Evolutionary conservation across 2,329 filamentous ascomycete genomes (phyloP).

Genomic region (Monosporascus sp.): DNA sequence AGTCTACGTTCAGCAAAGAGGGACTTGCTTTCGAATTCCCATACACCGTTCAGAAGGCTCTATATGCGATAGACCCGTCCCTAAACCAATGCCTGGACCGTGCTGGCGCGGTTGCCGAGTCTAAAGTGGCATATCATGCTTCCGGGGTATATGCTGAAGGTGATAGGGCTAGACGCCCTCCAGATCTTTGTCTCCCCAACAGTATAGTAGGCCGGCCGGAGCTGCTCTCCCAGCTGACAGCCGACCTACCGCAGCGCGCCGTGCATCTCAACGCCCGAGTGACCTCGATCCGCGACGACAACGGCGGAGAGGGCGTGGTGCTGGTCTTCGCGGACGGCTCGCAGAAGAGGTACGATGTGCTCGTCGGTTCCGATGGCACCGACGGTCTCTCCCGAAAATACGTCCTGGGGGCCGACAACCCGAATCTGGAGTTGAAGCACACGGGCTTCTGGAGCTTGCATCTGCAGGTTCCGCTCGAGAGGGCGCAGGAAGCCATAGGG

Average conservation of each 20-base stretch:
- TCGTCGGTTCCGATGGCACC: conserved; percentile 23
- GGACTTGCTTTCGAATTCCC: conserved; percentile 17
- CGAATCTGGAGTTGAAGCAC: conserved; percentile 11
- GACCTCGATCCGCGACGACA: conserved; percentile 15
- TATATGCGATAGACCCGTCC: conserved; percentile 20
- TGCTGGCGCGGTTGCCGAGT: conserved; percentile 19
- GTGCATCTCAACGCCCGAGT: conserved; percentile 21
- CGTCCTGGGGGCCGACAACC: conserved; percentile 18
- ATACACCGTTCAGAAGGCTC: conserved; percentile 12
- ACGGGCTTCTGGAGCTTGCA: conserved; percentile 24
- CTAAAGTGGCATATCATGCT: conserved; percentile 14
- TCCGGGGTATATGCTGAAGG: conserved; percentile 15
- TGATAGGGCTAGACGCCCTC: neutral
- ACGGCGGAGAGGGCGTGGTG: conserved; percentile 10
- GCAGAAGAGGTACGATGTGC: conserved; percentile 23
- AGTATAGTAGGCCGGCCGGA: conserved; percentile 21
- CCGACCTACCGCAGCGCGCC: conserved; percentile 18
- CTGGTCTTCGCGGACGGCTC: conserved; percentile 21
- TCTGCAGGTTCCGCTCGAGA: conserved; percentile 19
- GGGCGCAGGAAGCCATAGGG: conserved; percentile 22
- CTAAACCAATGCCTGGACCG: conserved; percentile 19
- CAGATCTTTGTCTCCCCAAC: conserved; percentile 1
- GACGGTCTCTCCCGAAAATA: conserved; percentile 18
- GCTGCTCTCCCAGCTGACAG: conserved; percentile 20
- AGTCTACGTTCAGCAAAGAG: conserved; percentile 19